Evolutionary conservation across 371 early-diverging fungal genomes (phyloP), one percentile per base, ranked within the genome.

Genomic region (Syncephalis plumigaleata): DNA sequence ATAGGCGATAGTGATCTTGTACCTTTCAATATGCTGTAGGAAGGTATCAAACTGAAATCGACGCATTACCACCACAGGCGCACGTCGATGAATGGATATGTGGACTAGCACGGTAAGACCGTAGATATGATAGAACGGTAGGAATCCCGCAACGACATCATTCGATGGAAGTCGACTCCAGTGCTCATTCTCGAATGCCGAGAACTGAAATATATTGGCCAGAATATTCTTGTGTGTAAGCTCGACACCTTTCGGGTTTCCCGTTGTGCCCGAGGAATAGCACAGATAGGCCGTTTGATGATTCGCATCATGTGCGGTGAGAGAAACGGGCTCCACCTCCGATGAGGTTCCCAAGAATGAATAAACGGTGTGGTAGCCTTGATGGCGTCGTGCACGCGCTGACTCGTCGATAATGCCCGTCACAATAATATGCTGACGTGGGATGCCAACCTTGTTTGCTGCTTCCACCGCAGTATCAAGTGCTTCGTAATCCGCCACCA

Each of bases 121-220:
- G 55, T 82, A 90, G 39, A 86, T 78, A 53, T 90, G 90, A 56
- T 71, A 90, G 47, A 83, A 79, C 1, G 89, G 89, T 45, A 86
- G 62, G 42, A 85, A 42, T 22, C 55, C 15, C 39, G 36, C n/a
- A 17, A 45, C 55, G 15, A 24, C 43, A 22, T 36, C 42, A 36
- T 21, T 27, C 23, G 38, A 38, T 2, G 36, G 39, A 27, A 25
- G 26, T 39, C 2, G 15, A 42, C 17, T 15, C 51, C 31, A 39
- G 55, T 42, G 31, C 47, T 50, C 52, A 51, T 36, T 38, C 46
- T 44, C 61, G 60, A 46, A 56, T 54, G 4, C 51, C 65, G 39
- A 62, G 57, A 54, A 51, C 54, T 88, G 89, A n/a, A 63, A 52
- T 7, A 78, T 53, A 50, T 87, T 86, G 39, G 81, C 54, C 2